phyloP scores from a whole-genome alignment of 2,329 filamentous ascomycete species.

The Epichloe amarillans region DNA sequence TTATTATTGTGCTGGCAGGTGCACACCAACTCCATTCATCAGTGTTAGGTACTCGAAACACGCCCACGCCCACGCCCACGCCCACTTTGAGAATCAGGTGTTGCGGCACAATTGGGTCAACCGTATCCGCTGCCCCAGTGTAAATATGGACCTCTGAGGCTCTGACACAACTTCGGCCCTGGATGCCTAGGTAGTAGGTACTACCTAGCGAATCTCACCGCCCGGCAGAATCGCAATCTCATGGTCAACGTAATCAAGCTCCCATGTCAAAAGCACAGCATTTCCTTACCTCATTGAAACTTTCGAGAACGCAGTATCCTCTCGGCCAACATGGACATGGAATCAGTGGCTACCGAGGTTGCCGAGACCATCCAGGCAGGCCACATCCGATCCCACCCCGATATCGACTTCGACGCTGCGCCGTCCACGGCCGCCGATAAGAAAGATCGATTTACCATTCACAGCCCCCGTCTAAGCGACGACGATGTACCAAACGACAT shows the following conservation, averaged over 20 bases:
- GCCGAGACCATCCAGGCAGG: conserved; percentile 71
- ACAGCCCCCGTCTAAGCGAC: conserved; percentile 9
- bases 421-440: conserved; percentile 61
- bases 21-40: too few relatives aligned
- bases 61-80: too few relatives aligned
- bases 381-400: conserved; percentile 61
- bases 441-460: conserved; percentile 23
- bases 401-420: conserved; percentile 61
- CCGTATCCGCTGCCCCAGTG: background rate
- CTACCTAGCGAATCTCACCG: conserved; percentile 10
- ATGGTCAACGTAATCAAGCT: background rate
- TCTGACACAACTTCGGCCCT: background rate
- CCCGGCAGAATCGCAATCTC: conserved; percentile 14
- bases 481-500: conserved; percentile 23
- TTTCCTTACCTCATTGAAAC: too few relatives aligned
- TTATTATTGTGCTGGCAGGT: conserved; percentile 1
- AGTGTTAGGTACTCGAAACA: background rate
- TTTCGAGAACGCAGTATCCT: background rate
- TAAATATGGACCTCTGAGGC: conserved; percentile 1
- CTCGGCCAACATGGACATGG: conserved; percentile 35
- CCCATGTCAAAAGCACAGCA: background rate
- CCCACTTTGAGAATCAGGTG: too few relatives aligned
- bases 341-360: conserved; percentile 49
- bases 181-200: background rate
- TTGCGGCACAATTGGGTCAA: background rate